Evolutionary conservation across 768 basidiomycete species (phyloP), one percentile per base, ranked within the genome.

Genomic region (Tylopilus plumbeoviolaceoides): DNA sequence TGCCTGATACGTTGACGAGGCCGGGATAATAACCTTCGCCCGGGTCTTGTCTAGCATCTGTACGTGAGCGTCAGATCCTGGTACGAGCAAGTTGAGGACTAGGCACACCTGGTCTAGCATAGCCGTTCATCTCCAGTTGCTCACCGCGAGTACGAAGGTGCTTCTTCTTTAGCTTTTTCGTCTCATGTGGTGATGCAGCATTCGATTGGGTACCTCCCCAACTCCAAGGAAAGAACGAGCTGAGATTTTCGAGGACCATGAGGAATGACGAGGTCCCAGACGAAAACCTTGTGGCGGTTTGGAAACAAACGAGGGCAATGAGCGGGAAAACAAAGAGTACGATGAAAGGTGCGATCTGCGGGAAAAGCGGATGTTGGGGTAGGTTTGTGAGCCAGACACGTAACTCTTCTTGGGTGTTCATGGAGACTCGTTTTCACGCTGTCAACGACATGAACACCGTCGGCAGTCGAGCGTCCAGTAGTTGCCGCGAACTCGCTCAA

Each of bases 1-100:
- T 95, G 11, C 95, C 95, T 9, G 93, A 95, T 35, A 95, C 87
- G 63, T 98, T 98, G 64, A 97, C 89, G 46, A 98, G 85, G 0
- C 95, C 95, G 2, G 94, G 89, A 69, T 91, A 97, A 61, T 84
- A 78, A 20, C 78, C 75, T 15, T 77, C 64, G 30, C 40, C 43
- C 15, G 39, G 40, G 27, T 59, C 68, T 43, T 63, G 64, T 55
- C 62, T 68, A 42, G 52, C 33, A 20, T 63, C 67, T 69, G 47
- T 23, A 40, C 23, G 6, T 20, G 41, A 45, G 40, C 21, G 56
- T 58, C 20, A 55, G 46, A 31, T 38, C 33, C 20, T 12, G 35
- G 20, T 21, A 4, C 47, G 36, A 30, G 20, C 33, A 30, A 36
- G 44, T 39, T 27, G 40, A 51, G 10, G 47, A 43, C 33, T 27